Percentiles rank a stretch among this genome's conserved stretches.
Evolutionary conservation across 129 eudicot genomes (phyloP).

Genomic region (Mikania micrantha): DNA sequence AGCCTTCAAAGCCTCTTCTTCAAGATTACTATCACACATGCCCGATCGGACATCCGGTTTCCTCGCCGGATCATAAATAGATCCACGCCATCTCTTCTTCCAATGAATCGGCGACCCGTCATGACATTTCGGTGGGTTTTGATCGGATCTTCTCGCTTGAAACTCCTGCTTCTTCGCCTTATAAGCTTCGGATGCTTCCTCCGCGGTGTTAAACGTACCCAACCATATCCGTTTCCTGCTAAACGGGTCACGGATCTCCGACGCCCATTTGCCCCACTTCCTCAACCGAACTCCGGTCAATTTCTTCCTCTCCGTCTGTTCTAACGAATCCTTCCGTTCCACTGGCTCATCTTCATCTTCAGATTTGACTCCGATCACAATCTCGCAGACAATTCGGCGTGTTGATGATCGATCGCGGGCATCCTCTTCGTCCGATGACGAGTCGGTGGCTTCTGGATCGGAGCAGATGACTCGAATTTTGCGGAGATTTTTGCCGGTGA

Average conservation of each 20-base stretch:
- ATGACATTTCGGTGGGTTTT: background rate
- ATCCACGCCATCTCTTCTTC: slow-evolving; percentile 13
- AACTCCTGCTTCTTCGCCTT: slow-evolving; percentile 23
- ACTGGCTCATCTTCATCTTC: background rate
- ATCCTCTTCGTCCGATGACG: slow-evolving; percentile 28
- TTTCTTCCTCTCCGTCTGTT: slow-evolving; percentile 13
- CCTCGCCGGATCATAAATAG: background rate
- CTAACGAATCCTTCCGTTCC: background rate
- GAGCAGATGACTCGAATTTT: slow-evolving; percentile 38
- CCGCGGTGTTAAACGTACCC: slow-evolving; percentile 31
- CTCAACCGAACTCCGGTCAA: slow-evolving; percentile 26
- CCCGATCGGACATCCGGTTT: background rate
- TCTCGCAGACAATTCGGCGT: slow-evolving; percentile 32
- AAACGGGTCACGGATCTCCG: slow-evolving; percentile 43
- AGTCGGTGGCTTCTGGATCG: slow-evolving; percentile 41
- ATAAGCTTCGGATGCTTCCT: slow-evolving; percentile 29
- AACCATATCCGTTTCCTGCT: slow-evolving; percentile 25
- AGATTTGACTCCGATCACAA: slow-evolving; percentile 15
- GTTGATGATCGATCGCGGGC: slow-evolving; percentile 18
- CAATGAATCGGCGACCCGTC: slow-evolving; percentile 7
- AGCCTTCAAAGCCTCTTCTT: slow-evolving; percentile 19
- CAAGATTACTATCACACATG: slow-evolving; percentile 5
- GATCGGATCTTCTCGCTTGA: background rate
- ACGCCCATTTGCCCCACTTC: slow-evolving; percentile 33
- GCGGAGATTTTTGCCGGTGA: slow-evolving; percentile 21